Conservation (phyloP, 176 grass and related monocot genomes). For the Neostapfia colusana region DNA sequence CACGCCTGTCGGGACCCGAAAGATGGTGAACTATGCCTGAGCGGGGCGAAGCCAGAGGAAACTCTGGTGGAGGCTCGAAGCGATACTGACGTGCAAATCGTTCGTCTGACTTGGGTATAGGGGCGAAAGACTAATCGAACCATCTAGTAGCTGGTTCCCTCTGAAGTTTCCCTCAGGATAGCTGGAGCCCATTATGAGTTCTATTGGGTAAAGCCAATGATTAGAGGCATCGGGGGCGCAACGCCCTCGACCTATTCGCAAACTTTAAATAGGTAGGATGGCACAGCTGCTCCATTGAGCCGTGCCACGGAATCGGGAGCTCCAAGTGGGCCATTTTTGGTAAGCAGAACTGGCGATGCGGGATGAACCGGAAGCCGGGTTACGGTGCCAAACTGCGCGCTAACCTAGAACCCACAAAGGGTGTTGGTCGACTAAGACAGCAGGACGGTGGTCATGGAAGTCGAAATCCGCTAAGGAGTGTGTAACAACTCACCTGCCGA, state of each 20-base stretch:
- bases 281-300: constrained; percentile 23
- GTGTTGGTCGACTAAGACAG: constrained; percentile 41
- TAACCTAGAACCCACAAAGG: constrained; percentile 44
- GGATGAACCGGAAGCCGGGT: constrained; percentile 69
- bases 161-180: constrained; percentile 82
- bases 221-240: constrained; percentile 84
- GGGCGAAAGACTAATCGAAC: constrained; percentile 94
- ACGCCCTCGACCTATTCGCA: constrained; percentile 80
- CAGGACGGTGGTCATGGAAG: constrained; percentile 42
- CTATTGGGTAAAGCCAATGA: constrained; percentile 85
- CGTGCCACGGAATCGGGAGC: constrained; percentile 46
- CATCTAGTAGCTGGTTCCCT: constrained; percentile 89
- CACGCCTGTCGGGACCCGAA: no score
- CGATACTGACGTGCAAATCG: no score
- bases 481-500: constrained; percentile 78
- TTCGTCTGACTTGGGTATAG: constrained; percentile 94
- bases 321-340: constrained; percentile 77
- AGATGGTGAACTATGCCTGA: no score
- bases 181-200: constrained; percentile 66
- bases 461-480: constrained; percentile 59
- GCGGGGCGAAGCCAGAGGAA: no score
- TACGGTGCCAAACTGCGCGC: constrained; percentile 61
- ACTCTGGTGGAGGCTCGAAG: no score
- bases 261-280: constrained; percentile 80
- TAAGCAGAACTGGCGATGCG: constrained; percentile 83